These are phyloP conservation scores for Leptodontidium sp. DNA, from an alignment of 2,329 filamentous ascomycete species.

Conservation along the genomic window DNA sequence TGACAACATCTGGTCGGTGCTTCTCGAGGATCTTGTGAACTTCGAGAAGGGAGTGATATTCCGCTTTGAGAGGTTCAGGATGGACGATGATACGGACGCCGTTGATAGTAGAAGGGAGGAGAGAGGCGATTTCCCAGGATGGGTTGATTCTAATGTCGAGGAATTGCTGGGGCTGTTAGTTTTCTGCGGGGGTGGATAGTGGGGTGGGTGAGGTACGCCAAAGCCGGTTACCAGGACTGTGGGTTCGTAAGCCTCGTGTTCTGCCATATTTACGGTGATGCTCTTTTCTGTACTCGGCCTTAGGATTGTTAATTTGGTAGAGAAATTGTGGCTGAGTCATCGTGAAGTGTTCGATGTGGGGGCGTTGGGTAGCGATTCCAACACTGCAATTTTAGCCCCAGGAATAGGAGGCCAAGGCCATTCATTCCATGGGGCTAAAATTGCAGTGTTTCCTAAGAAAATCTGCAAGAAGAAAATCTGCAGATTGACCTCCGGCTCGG, in stretches of 20 bases:
- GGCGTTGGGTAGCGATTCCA: too few species aligned
- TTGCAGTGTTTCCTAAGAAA: too few species aligned
- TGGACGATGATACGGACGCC: constrained; percentile 60
- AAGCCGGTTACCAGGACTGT: constrained; percentile 67
- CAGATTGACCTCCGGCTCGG: too few species aligned
- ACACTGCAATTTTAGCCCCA: too few species aligned
- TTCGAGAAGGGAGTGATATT: constrained; percentile 70
- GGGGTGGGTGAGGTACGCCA: constrained; percentile 53
- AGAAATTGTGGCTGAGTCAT: background rate
- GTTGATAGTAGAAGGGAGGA: constrained; percentile 68
- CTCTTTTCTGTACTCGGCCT: too few species aligned
- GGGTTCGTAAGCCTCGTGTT: background rate
- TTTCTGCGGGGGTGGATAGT: background rate
- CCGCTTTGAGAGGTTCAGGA: constrained; percentile 71
- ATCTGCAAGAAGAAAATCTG: too few species aligned
- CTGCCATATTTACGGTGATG: background rate
- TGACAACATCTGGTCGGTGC: constrained; percentile 65
- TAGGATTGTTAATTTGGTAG: too few species aligned
- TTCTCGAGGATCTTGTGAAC: constrained; percentile 60
- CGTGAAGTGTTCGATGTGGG: background rate
- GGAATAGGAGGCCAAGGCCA: too few species aligned
- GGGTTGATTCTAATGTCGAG: constrained; percentile 66
- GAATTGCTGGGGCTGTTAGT: constrained; percentile 28
- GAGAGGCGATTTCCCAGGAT: constrained; percentile 76
- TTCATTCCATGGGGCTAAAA: too few species aligned